phyloP scores from a whole-genome alignment of 78 protist species.

The Speleostelium caveatum region DNA sequence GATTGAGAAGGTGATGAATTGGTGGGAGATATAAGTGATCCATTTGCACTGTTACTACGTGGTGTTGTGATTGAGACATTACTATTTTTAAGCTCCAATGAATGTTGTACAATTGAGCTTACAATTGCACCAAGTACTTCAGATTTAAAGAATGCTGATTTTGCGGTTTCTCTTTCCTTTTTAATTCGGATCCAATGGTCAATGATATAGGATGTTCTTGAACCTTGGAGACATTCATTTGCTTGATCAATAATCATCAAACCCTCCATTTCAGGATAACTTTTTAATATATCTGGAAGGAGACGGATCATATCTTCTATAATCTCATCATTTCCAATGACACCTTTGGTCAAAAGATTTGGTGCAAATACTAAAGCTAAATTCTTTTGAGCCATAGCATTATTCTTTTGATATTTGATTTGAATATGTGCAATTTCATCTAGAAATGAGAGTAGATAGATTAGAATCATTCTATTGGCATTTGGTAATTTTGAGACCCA shows the following conservation, averaged over 20 bases:
- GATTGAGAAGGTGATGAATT: neutral
- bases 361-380: conserved; percentile 71
- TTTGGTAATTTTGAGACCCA: conserved; percentile 45
- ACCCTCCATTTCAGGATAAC: conserved; percentile 29
- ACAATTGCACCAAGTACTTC: conserved; percentile 19
- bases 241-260: conserved; percentile 58
- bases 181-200: conserved; percentile 51
- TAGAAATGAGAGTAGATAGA: conserved; percentile 51
- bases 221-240: conserved; percentile 7
- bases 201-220: conserved; percentile 26
- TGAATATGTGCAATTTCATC: conserved; percentile 37
- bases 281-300: conserved; percentile 8
- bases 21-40: neutral
- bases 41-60: neutral
- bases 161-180: conserved; percentile 26
- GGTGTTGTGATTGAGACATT: neutral
- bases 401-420: neutral
- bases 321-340: conserved; percentile 71
- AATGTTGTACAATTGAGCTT: conserved; percentile 42
- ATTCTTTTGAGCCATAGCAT: conserved; percentile 69
- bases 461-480: conserved; percentile 41
- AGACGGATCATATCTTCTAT: conserved; percentile 53
- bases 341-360: conserved; percentile 60
- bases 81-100: conserved; percentile 3
- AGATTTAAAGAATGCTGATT: conserved; percentile 37